These are phyloP conservation scores for Coccomyxa sp. DNA, from an alignment of 139 green algal species.

Conservation along the genomic window DNA sequence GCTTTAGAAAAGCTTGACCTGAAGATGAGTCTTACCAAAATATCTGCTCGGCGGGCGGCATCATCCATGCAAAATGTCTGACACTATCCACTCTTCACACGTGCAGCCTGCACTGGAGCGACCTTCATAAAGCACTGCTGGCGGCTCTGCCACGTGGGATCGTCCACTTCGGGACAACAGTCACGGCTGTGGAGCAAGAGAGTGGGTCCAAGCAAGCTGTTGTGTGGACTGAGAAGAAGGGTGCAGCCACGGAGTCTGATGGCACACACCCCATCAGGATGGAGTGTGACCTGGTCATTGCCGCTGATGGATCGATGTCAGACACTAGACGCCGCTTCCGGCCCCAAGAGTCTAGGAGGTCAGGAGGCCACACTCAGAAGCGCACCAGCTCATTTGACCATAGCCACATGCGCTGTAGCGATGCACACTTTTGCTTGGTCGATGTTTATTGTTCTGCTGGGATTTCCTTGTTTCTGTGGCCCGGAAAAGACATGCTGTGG, in stretches of 20 bases:
- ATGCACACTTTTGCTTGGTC: neutral
- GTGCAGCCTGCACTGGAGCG: slow-evolving; percentile 12
- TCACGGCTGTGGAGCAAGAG: neutral
- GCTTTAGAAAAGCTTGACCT: too few species aligned
- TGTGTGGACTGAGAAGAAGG: neutral
- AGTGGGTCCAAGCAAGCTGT: neutral
- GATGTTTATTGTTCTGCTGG: neutral
- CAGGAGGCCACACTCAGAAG: neutral
- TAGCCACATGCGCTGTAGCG: neutral
- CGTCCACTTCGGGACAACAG: neutral
- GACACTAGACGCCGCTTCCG: neutral
- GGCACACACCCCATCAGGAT: neutral
- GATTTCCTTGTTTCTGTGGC: neutral
- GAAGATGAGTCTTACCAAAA: too few species aligned
- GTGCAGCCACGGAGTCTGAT: neutral
- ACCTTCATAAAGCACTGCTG: slow-evolving; percentile 6
- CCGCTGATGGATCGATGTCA: slow-evolving; percentile 17
- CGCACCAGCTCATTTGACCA: neutral
- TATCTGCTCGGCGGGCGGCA: too few species aligned
- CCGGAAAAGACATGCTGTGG: neutral
- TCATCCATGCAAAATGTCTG: neutral
- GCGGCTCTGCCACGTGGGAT: neutral
- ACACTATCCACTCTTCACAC: neutral
- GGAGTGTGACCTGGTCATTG: slow-evolving; percentile 13
- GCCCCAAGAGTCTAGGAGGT: slow-evolving; percentile 13